Evolutionary conservation across 1,284 basidiomycete species (phyloP), one percentile per base, ranked within the genome.

Genomic region (Exobasidium rhododendri): DNA sequence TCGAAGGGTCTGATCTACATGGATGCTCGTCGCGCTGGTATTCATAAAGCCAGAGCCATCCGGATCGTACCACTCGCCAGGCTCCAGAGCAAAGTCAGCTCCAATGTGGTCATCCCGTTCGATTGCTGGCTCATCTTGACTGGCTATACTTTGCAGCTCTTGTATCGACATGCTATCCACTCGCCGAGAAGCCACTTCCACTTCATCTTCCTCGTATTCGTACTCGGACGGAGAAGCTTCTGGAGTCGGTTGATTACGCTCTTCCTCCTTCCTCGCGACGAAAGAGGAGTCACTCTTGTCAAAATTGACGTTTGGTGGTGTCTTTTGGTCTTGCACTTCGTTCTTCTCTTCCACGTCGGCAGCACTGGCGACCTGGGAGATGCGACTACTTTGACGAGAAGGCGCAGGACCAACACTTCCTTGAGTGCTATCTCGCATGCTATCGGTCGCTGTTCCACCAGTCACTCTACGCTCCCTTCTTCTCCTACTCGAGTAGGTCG

Each of bases 31-130:
- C 40, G 56, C n/a, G 28, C 43, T 47, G 13, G 30, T 44, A 50
- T 44, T 47, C 24, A 31, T 49, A 52, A 72, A 72, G 2, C 68
- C 70, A 1, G 60, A 63, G 29, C 65, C 51, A 56, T 72, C 70
- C 4, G 70, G 70, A 50, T 72, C 70, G 31, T 70, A 69, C 70
- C 70, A 72, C 28, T 72, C 68, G 53, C 66, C 47, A 7, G 65
- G 66, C n/a, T 55, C 56, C 28, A 54, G 26, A 20, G 22, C 51
- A 26, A 6, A 17, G 5, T 50, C 47, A 14, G 20, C 47, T 20
- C 14, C 28, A 40, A 17, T 10, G 7, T 10, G 17, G 4, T 20
- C n/a, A 50, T 50, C 47, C 28, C 47, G 22, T 50, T 26, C 20
- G 13, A 50, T 7, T 14, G 57, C 49, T 11, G 57, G 22, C 20